A percentile compares a stretch with the other conserved stretches of the same genome.
Evolutionary conservation across 208 protist species (phyloP).

Genomic region (Tritrichomonas foetus): DNA sequence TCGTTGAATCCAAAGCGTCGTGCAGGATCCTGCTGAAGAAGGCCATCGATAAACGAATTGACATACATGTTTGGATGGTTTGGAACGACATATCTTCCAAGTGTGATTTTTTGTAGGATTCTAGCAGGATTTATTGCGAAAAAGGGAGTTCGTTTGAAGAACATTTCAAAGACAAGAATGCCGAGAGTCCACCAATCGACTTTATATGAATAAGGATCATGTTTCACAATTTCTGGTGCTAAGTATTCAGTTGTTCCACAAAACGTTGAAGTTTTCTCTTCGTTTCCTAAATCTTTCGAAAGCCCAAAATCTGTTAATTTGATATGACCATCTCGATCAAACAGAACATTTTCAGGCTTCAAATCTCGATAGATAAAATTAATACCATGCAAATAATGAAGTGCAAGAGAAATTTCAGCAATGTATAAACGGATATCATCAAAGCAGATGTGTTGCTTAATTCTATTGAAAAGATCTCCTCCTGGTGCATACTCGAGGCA

Average conservation of each 20-base stretch:
- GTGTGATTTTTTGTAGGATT: too few relatives aligned
- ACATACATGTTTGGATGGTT: too few relatives aligned
- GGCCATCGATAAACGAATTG: not conserved
- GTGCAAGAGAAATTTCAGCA: conserved; percentile 61
- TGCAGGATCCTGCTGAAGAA: not conserved
- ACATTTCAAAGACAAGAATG: not conserved
- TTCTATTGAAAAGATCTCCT: conserved; percentile 69
- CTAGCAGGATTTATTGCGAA: not conserved
- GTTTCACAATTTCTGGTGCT: conserved; percentile 41
- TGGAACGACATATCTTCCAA: too few relatives aligned
- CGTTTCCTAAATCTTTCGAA: conserved; percentile 56
- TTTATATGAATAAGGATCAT: not conserved
- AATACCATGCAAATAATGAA: conserved; percentile 59
- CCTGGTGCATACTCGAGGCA: conserved; percentile 63
- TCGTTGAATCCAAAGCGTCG: not conserved
- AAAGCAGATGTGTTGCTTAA: conserved; percentile 54
- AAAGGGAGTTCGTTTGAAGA: not conserved
- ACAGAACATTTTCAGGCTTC: conserved; percentile 66
- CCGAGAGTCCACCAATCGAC: conserved; percentile 11
- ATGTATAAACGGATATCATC: conserved; percentile 57
- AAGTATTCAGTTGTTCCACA: conserved; percentile 68
- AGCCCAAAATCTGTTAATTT: conserved; percentile 63
- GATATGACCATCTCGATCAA: conserved; percentile 57
- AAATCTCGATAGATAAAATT: conserved; percentile 61
- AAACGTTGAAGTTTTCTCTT: conserved; percentile 59